A percentile compares a stretch with the other conserved stretches of the same genome.
Evolutionary conservation across 2,329 filamentous ascomycete species (phyloP).

Genomic region (Aspergillus calidoustus): DNA sequence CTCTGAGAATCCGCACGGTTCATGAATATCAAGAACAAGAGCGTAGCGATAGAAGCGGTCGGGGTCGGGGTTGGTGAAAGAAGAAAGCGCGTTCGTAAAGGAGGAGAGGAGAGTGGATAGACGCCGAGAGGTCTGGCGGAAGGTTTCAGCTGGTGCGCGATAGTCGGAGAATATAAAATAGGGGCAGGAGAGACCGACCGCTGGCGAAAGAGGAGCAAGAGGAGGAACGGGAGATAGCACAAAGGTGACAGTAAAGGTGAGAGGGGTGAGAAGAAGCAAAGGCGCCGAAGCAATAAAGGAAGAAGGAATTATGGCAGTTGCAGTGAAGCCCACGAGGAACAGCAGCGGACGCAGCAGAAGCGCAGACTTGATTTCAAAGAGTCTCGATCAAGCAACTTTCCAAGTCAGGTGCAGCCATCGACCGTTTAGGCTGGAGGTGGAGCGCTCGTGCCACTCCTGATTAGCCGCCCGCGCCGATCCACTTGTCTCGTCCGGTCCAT

Average conservation of each 20-base stretch:
- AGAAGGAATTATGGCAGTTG: conserved; percentile 9
- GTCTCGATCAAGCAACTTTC: conserved; percentile 3
- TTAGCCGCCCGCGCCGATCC: neutral
- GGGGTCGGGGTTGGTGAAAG: neutral
- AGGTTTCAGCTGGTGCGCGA: conserved; percentile 14
- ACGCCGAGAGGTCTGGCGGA: conserved; percentile 6
- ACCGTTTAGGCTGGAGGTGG: neutral
- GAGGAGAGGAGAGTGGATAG: conserved; percentile 5
- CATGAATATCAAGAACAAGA: conserved; percentile 23
- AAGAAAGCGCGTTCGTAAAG: neutral
- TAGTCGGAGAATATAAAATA: conserved; percentile 11
- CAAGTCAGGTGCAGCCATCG: neutral
- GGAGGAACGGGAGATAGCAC: neutral
- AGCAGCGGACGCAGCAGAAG: conserved; percentile 7
- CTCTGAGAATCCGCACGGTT: conserved; percentile 14
- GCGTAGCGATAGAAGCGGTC: neutral
- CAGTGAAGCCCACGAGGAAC: conserved; percentile 8
- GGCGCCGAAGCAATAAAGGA: conserved; percentile 1
- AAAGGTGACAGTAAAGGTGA: neutral
- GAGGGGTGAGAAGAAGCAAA: conserved; percentile 2
- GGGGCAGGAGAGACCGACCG: conserved; percentile 15
- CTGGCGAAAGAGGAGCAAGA: conserved; percentile 6
- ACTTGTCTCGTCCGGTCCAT: neutral
- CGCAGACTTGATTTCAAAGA: conserved; percentile 15
- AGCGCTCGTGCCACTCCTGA: neutral